Evolutionary conservation across 306 rosid genomes (phyloP).

Genomic region (Quillaja saponaria): DNA sequence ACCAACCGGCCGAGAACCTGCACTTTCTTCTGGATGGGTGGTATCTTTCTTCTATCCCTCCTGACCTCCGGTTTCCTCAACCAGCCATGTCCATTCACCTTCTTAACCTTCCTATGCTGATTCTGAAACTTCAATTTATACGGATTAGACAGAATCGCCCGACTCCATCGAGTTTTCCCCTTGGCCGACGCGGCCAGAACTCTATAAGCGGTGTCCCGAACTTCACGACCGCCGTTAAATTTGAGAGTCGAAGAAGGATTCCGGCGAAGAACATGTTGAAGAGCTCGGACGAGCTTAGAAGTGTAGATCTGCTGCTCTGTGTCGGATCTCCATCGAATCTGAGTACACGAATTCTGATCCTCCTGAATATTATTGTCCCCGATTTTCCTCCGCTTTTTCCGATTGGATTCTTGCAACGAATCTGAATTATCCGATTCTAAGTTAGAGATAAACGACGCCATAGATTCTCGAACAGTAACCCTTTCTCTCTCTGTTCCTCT

Average conservation of each 20-base stretch:
- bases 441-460: constrained; percentile 43
- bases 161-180: constrained; percentile 90
- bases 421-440: constrained; percentile 24
- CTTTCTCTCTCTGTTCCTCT: neutral
- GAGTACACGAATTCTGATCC: constrained; percentile 15
- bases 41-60: constrained; percentile 35
- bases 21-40: constrained; percentile 61
- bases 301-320: constrained; percentile 72
- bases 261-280: constrained; percentile 44
- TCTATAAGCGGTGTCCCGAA: constrained; percentile 69
- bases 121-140: constrained; percentile 32
- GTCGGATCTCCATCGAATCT: constrained; percentile 69
- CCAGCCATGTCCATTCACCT: constrained; percentile 29
- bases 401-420: constrained; percentile 38
- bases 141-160: constrained; percentile 67
- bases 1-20: constrained; percentile 67
- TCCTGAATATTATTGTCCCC: constrained; percentile 5
- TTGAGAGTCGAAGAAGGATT: constrained; percentile 27
- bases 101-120: constrained; percentile 45
- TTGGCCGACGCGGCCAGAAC: constrained; percentile 69
- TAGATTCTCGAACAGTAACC: constrained; percentile 5
- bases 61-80: constrained; percentile 39
- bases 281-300: constrained; percentile 58
- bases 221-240: constrained; percentile 20
- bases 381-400: constrained; percentile 54